Evolutionary conservation across 169 alveolate genomes (phyloP).

Genomic region (Toxoplasma gondii): DNA sequence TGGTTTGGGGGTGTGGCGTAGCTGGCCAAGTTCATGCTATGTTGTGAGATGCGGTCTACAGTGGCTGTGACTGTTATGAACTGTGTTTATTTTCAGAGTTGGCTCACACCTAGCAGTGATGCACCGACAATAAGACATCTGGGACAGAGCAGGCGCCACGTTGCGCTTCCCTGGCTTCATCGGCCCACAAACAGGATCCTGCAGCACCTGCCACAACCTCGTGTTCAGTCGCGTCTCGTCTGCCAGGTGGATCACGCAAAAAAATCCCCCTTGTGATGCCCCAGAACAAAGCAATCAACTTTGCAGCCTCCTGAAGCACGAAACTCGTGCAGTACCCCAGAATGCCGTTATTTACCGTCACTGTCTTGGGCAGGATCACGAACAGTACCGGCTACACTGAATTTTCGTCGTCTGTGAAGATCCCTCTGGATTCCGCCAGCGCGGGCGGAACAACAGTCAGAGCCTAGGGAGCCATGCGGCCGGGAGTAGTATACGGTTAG

Average conservation of each 20-base stretch:
- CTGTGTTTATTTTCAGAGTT: background rate
- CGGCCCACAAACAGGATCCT: background rate
- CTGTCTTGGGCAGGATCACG: background rate
- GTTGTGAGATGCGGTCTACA: background rate
- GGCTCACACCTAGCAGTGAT: background rate
- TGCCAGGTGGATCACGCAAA: background rate
- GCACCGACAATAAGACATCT: background rate
- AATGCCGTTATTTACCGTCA: background rate
- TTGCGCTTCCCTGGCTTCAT: background rate
- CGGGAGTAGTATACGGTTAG: background rate
- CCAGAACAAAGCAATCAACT: background rate
- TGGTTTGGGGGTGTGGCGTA: background rate
- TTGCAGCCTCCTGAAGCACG: too few species aligned
- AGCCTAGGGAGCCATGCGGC: background rate
- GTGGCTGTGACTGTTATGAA: background rate
- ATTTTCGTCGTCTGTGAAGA: background rate
- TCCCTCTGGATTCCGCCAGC: background rate
- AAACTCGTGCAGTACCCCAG: background rate
- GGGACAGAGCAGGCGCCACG: constrained; percentile 20
- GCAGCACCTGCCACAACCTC: background rate
- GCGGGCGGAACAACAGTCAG: background rate
- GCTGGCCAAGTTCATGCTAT: background rate
- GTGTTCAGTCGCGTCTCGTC: background rate
- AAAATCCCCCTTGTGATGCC: background rate
- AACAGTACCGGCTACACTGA: background rate